Evolutionary conservation across 2,329 filamentous ascomycete species (phyloP).

Genomic region (Microdochium trichocladiopsis): DNA sequence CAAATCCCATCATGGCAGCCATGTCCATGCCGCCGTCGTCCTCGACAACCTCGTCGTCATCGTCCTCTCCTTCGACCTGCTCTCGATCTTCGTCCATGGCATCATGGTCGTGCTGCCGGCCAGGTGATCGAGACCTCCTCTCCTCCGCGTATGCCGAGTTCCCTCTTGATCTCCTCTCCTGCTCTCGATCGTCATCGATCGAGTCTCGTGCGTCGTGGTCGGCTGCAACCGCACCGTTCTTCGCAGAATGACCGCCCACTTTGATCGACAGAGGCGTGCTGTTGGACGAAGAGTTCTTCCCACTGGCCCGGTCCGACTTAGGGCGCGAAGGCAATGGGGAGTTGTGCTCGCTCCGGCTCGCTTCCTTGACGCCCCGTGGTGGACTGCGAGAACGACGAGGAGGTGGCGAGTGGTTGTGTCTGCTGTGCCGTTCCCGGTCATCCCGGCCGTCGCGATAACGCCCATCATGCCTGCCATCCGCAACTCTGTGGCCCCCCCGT

Average conservation of each 20-base stretch:
- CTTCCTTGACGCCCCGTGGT: slow-evolving; percentile 8
- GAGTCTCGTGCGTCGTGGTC: slow-evolving; percentile 7
- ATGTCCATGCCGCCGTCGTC: slow-evolving; percentile 69
- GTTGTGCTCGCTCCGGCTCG: slow-evolving; percentile 11
- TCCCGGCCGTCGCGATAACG: slow-evolving; percentile 13
- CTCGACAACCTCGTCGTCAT: slow-evolving; percentile 44
- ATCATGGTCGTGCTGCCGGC: slow-evolving; percentile 7
- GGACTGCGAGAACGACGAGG: slow-evolving; percentile 2
- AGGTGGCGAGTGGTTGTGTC: slow-evolving; percentile 1
- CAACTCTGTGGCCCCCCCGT: slow-evolving; percentile 24
- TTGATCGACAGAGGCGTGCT: slow-evolving; percentile 25
- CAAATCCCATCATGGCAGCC: slow-evolving; percentile 86
- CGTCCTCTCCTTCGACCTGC: slow-evolving; percentile 33
- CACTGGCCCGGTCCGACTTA: slow-evolving; percentile 9
- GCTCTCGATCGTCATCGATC: slow-evolving; percentile 14
- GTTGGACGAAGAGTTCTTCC: neutral
- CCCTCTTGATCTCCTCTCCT: slow-evolving; percentile 5
- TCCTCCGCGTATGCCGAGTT: neutral
- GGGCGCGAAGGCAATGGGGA: slow-evolving; percentile 21
- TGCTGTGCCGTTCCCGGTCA: slow-evolving; percentile 9
- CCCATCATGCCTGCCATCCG: slow-evolving; percentile 22
- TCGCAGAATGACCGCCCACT: slow-evolving; percentile 24
- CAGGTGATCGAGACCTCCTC: slow-evolving; percentile 7
- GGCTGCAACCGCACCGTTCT: slow-evolving; percentile 11
- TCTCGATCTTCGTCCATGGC: slow-evolving; percentile 23